phyloP scores from a whole-genome alignment of 345 rosid species.

The Punica granatum region DNA sequence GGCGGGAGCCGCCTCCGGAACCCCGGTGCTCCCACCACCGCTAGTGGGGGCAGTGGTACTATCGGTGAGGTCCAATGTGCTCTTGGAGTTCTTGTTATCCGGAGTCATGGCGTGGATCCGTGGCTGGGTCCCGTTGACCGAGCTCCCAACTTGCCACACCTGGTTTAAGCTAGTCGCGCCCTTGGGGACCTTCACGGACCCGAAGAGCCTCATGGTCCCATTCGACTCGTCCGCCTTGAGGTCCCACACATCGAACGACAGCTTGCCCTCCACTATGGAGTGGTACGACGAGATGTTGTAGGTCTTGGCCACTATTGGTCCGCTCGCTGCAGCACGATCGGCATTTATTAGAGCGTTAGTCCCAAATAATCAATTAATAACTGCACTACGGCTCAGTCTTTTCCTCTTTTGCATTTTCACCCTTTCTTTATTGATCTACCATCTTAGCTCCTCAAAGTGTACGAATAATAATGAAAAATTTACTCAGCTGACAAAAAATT shows the following conservation, averaged over 20 bases:
- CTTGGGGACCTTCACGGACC: conserved; percentile 19
- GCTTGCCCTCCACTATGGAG: conserved; percentile 7
- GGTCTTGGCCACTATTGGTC: conserved; percentile 15
- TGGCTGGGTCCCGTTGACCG: conserved; percentile 21
- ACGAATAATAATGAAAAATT: too few relatives aligned
- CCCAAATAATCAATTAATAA: too few relatives aligned
- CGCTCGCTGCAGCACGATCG: conserved; percentile 1
- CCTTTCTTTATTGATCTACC: too few relatives aligned
- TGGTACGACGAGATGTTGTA: conserved; percentile 8
- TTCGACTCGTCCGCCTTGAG: conserved; percentile 8
- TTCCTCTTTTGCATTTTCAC: too few relatives aligned
- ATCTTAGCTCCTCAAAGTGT: too few relatives aligned
- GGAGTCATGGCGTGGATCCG: conserved; percentile 17
- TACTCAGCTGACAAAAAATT: too few relatives aligned
- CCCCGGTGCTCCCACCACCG: neutral
- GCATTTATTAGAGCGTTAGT: neutral
- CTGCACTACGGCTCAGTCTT: too few relatives aligned
- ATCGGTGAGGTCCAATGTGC: conserved; percentile 18
- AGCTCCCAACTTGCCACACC: conserved; percentile 75
- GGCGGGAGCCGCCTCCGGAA: neutral
- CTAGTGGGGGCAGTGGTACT: neutral
- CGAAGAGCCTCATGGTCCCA: conserved; percentile 14
- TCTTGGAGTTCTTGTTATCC: conserved; percentile 21
- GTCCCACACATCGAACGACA: conserved; percentile 14
- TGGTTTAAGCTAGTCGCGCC: conserved; percentile 44